phyloP scores from a whole-genome alignment of 306 rosid genomes.

The Carpinus fangiana region DNA sequence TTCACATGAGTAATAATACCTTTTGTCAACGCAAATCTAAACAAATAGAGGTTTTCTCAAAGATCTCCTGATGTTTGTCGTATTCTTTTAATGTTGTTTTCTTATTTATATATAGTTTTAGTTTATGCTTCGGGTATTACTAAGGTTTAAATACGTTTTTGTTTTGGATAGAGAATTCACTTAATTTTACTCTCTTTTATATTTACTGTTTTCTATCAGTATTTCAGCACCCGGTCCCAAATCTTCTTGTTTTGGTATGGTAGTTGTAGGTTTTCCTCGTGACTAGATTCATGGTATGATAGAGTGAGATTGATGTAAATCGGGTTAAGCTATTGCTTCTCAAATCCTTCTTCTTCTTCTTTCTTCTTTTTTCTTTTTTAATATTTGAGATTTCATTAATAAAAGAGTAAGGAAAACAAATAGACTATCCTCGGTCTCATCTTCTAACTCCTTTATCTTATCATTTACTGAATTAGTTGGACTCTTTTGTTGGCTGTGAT shows the following conservation, averaged over 20 bases:
- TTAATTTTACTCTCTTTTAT: too few relatives aligned
- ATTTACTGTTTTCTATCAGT: too few relatives aligned
- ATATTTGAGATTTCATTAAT: too few relatives aligned
- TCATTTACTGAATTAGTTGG: too few relatives aligned
- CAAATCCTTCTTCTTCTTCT: background rate
- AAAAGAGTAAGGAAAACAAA: too few relatives aligned
- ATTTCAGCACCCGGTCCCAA: background rate
- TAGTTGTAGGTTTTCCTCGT: background rate
- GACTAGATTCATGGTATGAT: background rate
- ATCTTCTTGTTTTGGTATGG: background rate
- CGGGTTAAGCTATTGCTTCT: background rate
- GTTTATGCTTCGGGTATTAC: background rate
- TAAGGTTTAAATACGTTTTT: background rate
- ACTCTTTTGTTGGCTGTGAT: too few relatives aligned
- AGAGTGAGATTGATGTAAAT: background rate
- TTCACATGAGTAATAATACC: slow-evolving; percentile 44
- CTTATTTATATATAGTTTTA: background rate
- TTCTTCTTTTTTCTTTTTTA: too few relatives aligned
- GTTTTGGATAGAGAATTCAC: too few relatives aligned
- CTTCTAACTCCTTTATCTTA: too few relatives aligned
- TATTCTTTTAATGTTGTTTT: background rate
- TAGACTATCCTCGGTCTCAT: too few relatives aligned
- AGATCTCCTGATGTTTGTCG: background rate
- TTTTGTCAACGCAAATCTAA: background rate
- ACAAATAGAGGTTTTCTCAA: background rate